Conservation (phyloP, 306 rosid species). For the Vigna unguiculata region DNA sequence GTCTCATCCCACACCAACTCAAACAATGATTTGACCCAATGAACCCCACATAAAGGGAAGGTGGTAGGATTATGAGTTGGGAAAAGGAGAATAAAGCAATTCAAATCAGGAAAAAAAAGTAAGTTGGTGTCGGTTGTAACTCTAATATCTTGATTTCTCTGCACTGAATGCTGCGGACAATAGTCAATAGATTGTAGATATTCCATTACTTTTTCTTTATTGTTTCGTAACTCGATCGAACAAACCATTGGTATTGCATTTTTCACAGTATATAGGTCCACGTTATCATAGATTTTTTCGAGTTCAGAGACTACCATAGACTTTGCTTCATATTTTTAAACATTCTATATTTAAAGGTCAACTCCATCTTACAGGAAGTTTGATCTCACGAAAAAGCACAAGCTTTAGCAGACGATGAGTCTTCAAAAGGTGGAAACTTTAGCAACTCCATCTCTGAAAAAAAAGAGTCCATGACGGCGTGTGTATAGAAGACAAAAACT, state of each 20-base stretch:
- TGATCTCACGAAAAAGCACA: not conserved
- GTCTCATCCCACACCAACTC: conserved; percentile 14
- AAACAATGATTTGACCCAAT: conserved; percentile 10
- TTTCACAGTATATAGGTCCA: not conserved
- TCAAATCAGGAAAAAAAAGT: not conserved
- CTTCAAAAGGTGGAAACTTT: not conserved
- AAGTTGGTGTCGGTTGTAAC: not conserved
- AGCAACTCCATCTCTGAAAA: not conserved
- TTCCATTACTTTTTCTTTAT: not conserved
- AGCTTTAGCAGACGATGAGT: not conserved
- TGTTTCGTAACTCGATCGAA: not conserved
- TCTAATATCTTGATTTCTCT: not conserved
- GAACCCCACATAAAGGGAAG: conserved; percentile 4
- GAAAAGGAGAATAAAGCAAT: not conserved
- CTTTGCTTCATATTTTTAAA: not conserved
- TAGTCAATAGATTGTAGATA: not conserved
- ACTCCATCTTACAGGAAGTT: not conserved
- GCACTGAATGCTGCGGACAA: not conserved
- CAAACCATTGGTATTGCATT: not conserved
- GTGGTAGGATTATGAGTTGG: not conserved
- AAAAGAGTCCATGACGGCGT: not conserved
- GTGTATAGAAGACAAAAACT: not conserved
- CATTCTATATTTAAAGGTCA: not conserved
- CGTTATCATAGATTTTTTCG: not conserved
- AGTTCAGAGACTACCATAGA: not conserved